phyloP scores from a whole-genome alignment of 768 basidiomycete species.

The Trichaptum fuscoviolaceum region DNA sequence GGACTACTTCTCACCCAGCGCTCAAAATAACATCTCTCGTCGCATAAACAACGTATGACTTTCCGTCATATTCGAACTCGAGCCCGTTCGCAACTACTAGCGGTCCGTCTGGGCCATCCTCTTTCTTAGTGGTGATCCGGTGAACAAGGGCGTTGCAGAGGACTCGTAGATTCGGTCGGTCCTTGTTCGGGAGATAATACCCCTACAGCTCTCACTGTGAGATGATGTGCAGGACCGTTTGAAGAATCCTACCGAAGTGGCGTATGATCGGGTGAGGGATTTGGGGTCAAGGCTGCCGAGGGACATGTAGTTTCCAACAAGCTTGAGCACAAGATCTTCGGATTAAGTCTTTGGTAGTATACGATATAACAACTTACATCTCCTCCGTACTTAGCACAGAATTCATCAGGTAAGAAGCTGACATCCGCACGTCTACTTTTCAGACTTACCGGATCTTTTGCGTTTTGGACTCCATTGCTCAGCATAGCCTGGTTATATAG shows the following conservation, averaged over 20 bases:
- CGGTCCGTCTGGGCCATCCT: not conserved
- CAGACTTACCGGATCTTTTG: slow-evolving; percentile 2
- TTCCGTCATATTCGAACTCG: slow-evolving; percentile 19
- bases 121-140: slow-evolving; percentile 7
- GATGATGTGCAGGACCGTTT: not conserved
- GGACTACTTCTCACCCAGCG: slow-evolving; percentile 10
- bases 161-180: slow-evolving; percentile 8
- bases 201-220: slow-evolving; percentile 1
- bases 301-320: slow-evolving; percentile 6
- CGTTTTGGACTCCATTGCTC: not conserved
- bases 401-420: too few relatives aligned
- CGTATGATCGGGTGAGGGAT: slow-evolving; percentile 15
- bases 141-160: slow-evolving; percentile 12
- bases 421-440: not conserved
- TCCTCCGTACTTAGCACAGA: not conserved
- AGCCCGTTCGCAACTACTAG: slow-evolving; percentile 27
- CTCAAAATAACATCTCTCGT: slow-evolving; percentile 34
- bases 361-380: not conserved
- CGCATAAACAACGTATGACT: slow-evolving; percentile 25
- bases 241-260: slow-evolving; percentile 11
- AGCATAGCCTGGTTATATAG: not conserved
- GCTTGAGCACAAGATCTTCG: not conserved
- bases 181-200: slow-evolving; percentile 9
- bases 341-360: not conserved
- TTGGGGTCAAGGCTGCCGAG: slow-evolving; percentile 11